Evolutionary conservation across 805 yeast genomes (phyloP).

Genomic region (Pichia membranifaciens): DNA sequence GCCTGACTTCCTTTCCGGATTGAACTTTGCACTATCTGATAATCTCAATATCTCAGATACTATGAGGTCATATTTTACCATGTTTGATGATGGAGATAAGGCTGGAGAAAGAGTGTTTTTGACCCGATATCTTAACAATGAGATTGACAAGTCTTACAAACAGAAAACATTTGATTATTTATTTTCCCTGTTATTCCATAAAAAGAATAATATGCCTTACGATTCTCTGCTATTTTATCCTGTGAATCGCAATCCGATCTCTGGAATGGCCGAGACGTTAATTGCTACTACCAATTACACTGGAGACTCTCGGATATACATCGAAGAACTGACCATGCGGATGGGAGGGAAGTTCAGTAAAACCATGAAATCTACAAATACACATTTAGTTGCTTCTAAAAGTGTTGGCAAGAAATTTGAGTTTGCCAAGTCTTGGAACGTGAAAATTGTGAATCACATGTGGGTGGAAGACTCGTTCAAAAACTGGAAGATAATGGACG

Average conservation of each 20-base stretch:
- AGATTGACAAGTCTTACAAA: slow-evolving; percentile 35
- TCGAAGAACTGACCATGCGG: slow-evolving; percentile 54
- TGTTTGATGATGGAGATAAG: not conserved
- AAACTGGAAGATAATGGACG: slow-evolving; percentile 51
- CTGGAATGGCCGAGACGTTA: slow-evolving; percentile 46
- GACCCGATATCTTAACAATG: slow-evolving; percentile 17
- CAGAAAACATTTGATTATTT: slow-evolving; percentile 66
- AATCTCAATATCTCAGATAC: not conserved
- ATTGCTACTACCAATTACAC: slow-evolving; percentile 74
- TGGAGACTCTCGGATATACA: slow-evolving; percentile 76
- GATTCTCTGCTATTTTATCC: slow-evolving; percentile 64
- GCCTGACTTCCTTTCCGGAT: not conserved
- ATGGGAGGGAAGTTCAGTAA: slow-evolving; percentile 76
- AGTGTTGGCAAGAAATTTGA: slow-evolving; percentile 68
- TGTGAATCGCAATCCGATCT: slow-evolving; percentile 43
- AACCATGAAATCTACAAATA: slow-evolving; percentile 51
- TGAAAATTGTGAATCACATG: slow-evolving; percentile 65
- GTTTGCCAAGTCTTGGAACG: slow-evolving; percentile 66
- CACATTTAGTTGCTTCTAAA: slow-evolving; percentile 65
- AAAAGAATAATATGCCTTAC: slow-evolving; percentile 50
- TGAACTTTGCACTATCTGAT: not conserved
- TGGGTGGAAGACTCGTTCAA: slow-evolving; percentile 85
- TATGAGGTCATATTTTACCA: not conserved
- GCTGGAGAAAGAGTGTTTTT: not conserved
- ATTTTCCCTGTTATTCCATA: slow-evolving; percentile 54